Base-by-base conservation (phyloP, 2,329 filamentous ascomycete genomes). In the Alternaria consortialis region DNA sequence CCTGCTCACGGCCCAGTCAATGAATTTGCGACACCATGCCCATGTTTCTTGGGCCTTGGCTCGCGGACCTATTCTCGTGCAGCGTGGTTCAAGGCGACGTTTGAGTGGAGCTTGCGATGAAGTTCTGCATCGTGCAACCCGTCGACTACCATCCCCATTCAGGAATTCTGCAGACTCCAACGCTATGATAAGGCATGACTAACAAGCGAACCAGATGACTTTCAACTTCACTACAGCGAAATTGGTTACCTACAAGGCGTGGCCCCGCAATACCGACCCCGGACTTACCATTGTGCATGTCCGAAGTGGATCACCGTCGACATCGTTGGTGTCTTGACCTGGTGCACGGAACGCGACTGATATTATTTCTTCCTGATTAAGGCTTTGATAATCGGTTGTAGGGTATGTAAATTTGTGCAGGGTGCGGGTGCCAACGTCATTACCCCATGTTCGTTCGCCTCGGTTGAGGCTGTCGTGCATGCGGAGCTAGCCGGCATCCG, bases 331-430 rank as follows among this genome's bases (percentile, higher is more conserved):
- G 44, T 53, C 39, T 58, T 53, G 37, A 12, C 17, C 37, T 58
- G 11, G 11, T 29, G 20, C 23, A 47, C 43, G 47, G 25, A 43
- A 59, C 47, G 53, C 56, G 32, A 50, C 27, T 25, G 20, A 5
- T 25, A 15, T 42, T 15, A 25, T 13, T 25, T 42, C 12, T 4
- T 37, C 46, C 64, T 50, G 66, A 72, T 53, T 27, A 36, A 62
- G 67, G 58, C 47, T 61, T 66, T 75, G 64, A 65, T 74, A 74
- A 72, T 50, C 34, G 46, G 29, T 52, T 29, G 32, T 37, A 55
- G n/a, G 23, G 53, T 36, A 36, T 48, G 42, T 12, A n/a, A 15
- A 32, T 34, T 4, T 17, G 17, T 31, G 44, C 40, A 20, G 20
- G 61, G 47, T 51, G 12, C 29, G n/a, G 8, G 5, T 31, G 15